A percentile compares a stretch with the other conserved stretches of the same genome.
Evolutionary conservation across 2,329 filamentous ascomycete genomes (phyloP).

Genomic region (Cladobotryum protrusum): DNA sequence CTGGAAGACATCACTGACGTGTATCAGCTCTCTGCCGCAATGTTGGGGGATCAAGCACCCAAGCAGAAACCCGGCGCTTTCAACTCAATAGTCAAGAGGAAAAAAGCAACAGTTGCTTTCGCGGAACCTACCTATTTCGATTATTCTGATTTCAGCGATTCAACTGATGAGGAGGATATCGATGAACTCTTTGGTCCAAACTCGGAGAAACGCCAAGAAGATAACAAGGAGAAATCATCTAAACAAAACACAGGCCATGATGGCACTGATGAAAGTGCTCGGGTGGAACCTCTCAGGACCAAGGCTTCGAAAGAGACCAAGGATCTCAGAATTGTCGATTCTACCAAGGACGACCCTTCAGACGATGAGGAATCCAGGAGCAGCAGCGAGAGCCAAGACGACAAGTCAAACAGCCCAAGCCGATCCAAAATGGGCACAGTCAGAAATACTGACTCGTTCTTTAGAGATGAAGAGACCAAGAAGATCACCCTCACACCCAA

Average conservation of each 20-base stretch:
- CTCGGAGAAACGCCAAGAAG: conserved; percentile 23
- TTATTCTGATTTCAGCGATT: conserved; percentile 81
- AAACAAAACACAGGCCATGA: conserved; percentile 19
- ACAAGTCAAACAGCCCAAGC: conserved; percentile 44
- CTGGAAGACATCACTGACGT: conserved; percentile 9
- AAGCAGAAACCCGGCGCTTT: conserved; percentile 66
- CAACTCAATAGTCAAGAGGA: conserved; percentile 76
- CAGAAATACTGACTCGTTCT: conserved; percentile 92
- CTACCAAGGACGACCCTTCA: conserved; percentile 26
- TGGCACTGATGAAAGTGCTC: conserved; percentile 45
- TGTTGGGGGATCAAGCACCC: conserved; percentile 60
- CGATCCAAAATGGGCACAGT: conserved; percentile 80
- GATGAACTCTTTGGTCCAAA: conserved; percentile 39
- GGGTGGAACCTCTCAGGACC: conserved; percentile 50
- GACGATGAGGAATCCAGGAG: conserved; percentile 34
- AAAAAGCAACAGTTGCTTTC: conserved; percentile 76
- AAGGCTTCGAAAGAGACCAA: conserved; percentile 38
- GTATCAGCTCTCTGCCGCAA: conserved; percentile 52
- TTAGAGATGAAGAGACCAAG: conserved; percentile 95
- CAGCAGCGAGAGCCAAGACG: conserved; percentile 63
- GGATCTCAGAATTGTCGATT: conserved; percentile 32
- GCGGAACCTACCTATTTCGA: conserved; percentile 80
- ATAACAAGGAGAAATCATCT: conserved; percentile 27
- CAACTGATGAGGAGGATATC: conserved; percentile 61
- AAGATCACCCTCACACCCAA: conserved; percentile 97